Evolutionary conservation across 106 monocot genomes (phyloP).

Genomic region (Allium sativum): DNA sequence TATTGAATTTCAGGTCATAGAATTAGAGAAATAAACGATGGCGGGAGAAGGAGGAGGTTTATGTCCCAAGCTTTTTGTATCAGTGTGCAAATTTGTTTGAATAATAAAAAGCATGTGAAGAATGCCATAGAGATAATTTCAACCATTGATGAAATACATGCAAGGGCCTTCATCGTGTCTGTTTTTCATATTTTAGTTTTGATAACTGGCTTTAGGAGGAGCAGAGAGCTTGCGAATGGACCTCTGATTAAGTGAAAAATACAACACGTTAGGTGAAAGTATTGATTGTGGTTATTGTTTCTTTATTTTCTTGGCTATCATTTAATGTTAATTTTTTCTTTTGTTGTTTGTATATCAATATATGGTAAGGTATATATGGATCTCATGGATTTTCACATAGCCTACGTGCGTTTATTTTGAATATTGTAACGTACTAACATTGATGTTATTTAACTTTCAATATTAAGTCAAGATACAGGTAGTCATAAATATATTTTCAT

Average conservation of each 20-base stretch:
- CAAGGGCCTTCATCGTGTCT: constrained; percentile 10
- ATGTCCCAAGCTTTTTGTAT: background rate
- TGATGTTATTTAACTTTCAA: too few relatives aligned
- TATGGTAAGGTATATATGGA: too few relatives aligned
- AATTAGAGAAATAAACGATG: background rate
- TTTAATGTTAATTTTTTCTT: too few relatives aligned
- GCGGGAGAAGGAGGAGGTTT: background rate
- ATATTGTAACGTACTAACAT: too few relatives aligned
- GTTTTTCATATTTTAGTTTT: background rate
- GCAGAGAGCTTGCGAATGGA: constrained; percentile 7
- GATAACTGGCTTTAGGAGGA: background rate
- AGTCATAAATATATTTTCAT: too few relatives aligned
- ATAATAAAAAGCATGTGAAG: constrained; percentile 1
- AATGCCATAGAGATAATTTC: background rate
- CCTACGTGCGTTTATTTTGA: too few relatives aligned
- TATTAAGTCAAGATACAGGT: too few relatives aligned
- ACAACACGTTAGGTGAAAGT: too few relatives aligned
- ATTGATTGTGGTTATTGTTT: too few relatives aligned
- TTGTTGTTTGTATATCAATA: too few relatives aligned
- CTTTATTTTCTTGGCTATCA: too few relatives aligned
- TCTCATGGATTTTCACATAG: too few relatives aligned
- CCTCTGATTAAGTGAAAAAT: constrained; percentile 1
- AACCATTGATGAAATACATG: background rate
- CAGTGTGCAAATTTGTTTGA: background rate
- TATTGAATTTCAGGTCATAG: background rate